A percentile compares a stretch with the other conserved stretches of the same genome.
These are phyloP conservation scores for Moesziomyces globuligerus DNA, from an alignment of 1,284 basidiomycete species.

Conservation along the genomic window DNA sequence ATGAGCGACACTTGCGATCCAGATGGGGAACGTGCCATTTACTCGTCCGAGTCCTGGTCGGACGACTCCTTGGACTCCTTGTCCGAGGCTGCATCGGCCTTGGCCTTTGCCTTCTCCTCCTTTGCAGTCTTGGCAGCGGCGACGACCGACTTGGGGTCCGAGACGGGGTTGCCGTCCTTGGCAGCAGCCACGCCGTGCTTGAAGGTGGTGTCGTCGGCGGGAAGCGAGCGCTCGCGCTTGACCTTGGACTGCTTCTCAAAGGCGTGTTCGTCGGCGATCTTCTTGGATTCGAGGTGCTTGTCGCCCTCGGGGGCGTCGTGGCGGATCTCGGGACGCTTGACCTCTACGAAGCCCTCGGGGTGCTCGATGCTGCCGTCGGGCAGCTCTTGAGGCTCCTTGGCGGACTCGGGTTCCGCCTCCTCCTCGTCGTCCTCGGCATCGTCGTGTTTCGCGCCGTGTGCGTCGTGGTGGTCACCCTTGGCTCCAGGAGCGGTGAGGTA, in stretches of 20 bases:
- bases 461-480: slow-evolving; percentile 31
- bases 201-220: slow-evolving; percentile 44
- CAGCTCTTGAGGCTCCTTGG: slow-evolving; percentile 42
- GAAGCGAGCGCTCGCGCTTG: slow-evolving; percentile 31
- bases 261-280: slow-evolving; percentile 41
- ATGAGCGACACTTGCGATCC: too few species aligned
- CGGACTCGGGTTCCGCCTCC: slow-evolving; percentile 14
- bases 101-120: slow-evolving; percentile 38
- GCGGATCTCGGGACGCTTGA: slow-evolving; percentile 39
- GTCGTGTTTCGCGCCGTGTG: slow-evolving; percentile 24
- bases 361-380: slow-evolving; percentile 50
- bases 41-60: slow-evolving; percentile 13
- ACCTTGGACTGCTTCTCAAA: slow-evolving; percentile 39
- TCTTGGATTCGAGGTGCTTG: slow-evolving; percentile 41
- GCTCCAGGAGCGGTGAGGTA: slow-evolving; percentile 48
- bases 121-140: slow-evolving; percentile 40
- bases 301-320: slow-evolving; percentile 44
- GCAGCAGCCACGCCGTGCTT: slow-evolving; percentile 49
- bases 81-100: slow-evolving; percentile 10
- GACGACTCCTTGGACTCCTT: slow-evolving; percentile 6
- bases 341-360: slow-evolving; percentile 49
- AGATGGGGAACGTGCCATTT: too few species aligned
- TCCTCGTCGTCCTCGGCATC: slow-evolving; percentile 16
- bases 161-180: slow-evolving; percentile 49
- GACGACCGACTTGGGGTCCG: slow-evolving; percentile 41